Evolutionary conservation across 768 basidiomycete species (phyloP), one percentile per base, ranked within the genome.

Genomic region (Hericium alpestre): DNA sequence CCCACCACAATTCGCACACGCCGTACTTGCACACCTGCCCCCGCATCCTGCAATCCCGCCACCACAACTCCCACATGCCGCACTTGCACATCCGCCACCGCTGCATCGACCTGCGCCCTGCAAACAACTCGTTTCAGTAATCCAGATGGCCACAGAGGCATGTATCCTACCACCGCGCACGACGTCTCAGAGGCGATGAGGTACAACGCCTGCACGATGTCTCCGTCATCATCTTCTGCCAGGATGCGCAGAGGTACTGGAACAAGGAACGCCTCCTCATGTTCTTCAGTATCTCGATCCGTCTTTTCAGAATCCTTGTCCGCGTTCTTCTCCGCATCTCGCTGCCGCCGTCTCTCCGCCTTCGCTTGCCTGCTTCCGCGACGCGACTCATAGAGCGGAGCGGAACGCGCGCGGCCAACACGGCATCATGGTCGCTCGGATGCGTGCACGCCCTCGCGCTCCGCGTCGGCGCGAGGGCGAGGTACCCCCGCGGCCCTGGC

Each of bases 351-450:
- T 2, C 32, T 43, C 40, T 53, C 52, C 4, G 16, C 12, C 37
- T 25, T 37, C 9, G 8, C 11, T 11, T 56, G 56, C 40, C 50
- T 49, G 39, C 53, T 56, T n/a, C 54, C 22, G 38, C 20, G 32
- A 4, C 37, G 22, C 22, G 53, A n/a, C 13, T 43, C 43, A 12
- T 54, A 23, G 20, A 25, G 53, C 13, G 39, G 53, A 48, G 66
- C 63, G 20, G 64, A 66, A 69, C 65, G 54, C 59, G 47, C 48
- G 49, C 39, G 53, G 59, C 18, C 32, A 69, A 67, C 1, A 79
- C 69, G 3, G 74, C 69, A 59, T 79, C 77, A 61, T 83, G 80
- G 40, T 78, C 71, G 61, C 78, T 79, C 2, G 81, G 76, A 60
- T 83, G 80, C 1, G 81, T 82, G 6, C 75, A 76, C 0, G 72